Percentiles rank a stretch among this genome's conserved stretches.
Conservation (phyloP, 139 green algal species). For the Coelastrella sp. region DNA sequence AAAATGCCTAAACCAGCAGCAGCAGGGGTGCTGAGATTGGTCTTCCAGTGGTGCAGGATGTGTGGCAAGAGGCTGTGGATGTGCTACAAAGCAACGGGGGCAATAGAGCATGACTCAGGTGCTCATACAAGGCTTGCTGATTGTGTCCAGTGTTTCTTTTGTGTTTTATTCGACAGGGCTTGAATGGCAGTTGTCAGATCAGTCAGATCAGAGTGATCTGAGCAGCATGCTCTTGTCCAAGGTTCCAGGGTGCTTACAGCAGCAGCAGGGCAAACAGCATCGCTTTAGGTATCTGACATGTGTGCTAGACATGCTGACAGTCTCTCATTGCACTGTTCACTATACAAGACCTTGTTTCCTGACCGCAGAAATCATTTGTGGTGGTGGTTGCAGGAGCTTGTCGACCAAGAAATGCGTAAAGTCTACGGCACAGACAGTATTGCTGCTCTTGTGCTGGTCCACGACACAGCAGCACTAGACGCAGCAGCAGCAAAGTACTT, state of each 20-base stretch:
- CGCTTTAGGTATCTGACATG: no score
- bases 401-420: slow-evolving; percentile 44
- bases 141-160: no score
- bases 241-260: no score
- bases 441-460: slow-evolving; percentile 55
- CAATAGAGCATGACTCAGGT: neutral
- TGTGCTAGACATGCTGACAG: no score
- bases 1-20: neutral
- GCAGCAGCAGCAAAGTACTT: slow-evolving; percentile 55
- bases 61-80: slow-evolving; percentile 34
- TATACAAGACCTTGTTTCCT: no score
- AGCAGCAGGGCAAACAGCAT: neutral
- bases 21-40: neutral
- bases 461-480: slow-evolving; percentile 57
- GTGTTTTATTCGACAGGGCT: no score
- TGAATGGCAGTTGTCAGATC: no score
- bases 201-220: no score
- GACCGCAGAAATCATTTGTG: neutral
- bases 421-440: slow-evolving; percentile 42
- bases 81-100: slow-evolving; percentile 1
- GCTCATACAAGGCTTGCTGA: neutral
- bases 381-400: slow-evolving; percentile 26
- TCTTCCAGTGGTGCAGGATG: slow-evolving; percentile 33
- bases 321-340: no score
- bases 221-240: neutral